A percentile compares a stretch with the other conserved stretches of the same genome.
phyloP scores from a whole-genome alignment of 1,139 yeast genomes.

The Suhomyces ambrosiae region DNA sequence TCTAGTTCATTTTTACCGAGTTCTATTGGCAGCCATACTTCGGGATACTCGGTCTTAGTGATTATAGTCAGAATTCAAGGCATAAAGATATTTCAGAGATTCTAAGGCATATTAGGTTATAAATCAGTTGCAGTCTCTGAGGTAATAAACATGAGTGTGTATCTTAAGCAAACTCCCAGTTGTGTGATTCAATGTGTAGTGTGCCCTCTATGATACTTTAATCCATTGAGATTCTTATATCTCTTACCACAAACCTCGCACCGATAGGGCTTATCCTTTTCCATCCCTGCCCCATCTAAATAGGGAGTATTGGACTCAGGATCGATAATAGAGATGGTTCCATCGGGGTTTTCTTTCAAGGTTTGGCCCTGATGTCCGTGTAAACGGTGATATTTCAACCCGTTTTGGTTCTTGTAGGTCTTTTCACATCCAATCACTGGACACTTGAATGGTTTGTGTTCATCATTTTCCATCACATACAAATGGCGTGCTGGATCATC shows the following conservation, averaged over 20 bases:
- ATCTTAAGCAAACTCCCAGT: too few relatives aligned
- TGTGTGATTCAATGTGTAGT: conserved; percentile 81
- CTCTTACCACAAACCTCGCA: conserved; percentile 98
- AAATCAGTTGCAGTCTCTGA: too few relatives aligned
- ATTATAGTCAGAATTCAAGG: neutral
- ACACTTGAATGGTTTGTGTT: conserved; percentile 93
- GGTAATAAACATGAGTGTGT: too few relatives aligned
- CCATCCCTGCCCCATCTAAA: conserved; percentile 90
- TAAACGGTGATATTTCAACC: conserved; percentile 89
- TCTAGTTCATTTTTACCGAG: too few relatives aligned
- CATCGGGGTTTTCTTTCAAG: conserved; percentile 87
- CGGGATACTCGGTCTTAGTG: too few relatives aligned
- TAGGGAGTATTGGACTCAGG: conserved; percentile 91
- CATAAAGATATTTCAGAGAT: neutral
- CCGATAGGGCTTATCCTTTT: conserved; percentile 96
- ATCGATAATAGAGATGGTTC: conserved; percentile 87
- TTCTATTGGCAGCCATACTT: too few relatives aligned
- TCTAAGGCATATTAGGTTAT: too few relatives aligned
- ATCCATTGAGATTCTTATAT: conserved; percentile 92
- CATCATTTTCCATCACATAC: conserved; percentile 89
- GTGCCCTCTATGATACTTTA: conserved; percentile 96
- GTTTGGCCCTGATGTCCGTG: conserved; percentile 98
- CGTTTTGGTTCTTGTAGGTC: conserved; percentile 96
- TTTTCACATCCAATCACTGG: conserved; percentile 98
- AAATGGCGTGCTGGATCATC: conserved; percentile 94